Evolutionary conservation across 192 early-diverging fungal species (phyloP), one percentile per base, ranked within the genome.

Genomic region (Coemansia furcata): DNA sequence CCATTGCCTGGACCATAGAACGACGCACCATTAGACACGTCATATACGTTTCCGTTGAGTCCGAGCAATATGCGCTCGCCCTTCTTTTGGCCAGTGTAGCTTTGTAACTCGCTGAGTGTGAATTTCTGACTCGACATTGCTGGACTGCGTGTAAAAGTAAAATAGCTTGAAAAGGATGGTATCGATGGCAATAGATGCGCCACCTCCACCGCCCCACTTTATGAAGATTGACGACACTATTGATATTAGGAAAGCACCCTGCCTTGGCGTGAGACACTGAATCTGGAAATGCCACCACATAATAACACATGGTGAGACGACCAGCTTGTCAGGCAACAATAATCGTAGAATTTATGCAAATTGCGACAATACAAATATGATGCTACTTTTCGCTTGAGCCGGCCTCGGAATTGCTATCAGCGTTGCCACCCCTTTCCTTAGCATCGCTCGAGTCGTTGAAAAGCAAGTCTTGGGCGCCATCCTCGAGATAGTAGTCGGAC

Each of bases 1-100:
- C 87, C 89, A 9, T 90, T 90, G 15, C 62, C 76, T 59, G 93
- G 93, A 0, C 95, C 93, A 74, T 97, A 97, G 74, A 95, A 95
- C 50, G 78, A 83, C n/a, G 85, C 72, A 11, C 91, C 91, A 9
- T 79, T 69, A 2, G 90, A 86, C 10, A 97, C 95, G 74, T 97
- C 94, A 76, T 89, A 97, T 19, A 97, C 90, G 15, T 87, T 86
- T 9, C 92, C 90, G 58, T 89, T 88, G 15, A 97, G 85, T 5
- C 84, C 92, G 75, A 95, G 85, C 39, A 89, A 86, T 55, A 97
- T 94, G 23, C 38, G 62, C 46, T 50, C 63, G 52, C 65, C 62
- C 26, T 44, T 37, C 43, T 64, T 36, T 12, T 60, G 29, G 10
- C 72, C 66, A 17, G 58, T 58, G 72, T 74, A 64, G 42, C 59